Evolutionary conservation across 306 rosid species (phyloP).

Genomic region (Mucuna pruriens): DNA sequence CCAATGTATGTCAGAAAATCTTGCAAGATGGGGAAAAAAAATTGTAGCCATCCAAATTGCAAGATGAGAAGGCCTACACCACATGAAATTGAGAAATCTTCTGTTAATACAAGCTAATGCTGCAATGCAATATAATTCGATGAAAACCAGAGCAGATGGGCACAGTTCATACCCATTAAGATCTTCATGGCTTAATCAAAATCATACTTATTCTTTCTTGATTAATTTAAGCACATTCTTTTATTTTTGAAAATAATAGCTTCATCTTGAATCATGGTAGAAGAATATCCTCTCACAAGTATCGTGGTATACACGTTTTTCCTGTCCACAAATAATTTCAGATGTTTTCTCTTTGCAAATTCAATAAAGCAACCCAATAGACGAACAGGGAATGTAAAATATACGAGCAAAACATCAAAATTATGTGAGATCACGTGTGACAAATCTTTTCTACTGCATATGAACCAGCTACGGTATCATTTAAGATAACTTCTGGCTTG

Average conservation of each 20-base stretch:
- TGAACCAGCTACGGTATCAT: not conserved
- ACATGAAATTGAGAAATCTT: no score
- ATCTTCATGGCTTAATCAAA: not conserved
- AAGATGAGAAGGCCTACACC: no score
- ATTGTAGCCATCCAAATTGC: no score
- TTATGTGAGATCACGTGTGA: not conserved
- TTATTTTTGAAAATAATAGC: not conserved
- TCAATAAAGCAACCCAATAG: not conserved
- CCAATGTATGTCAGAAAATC: not conserved
- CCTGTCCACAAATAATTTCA: slow-evolving; percentile 10
- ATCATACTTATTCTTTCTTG: no score
- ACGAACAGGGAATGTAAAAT: not conserved
- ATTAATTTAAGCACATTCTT: not conserved
- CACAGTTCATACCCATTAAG: not conserved
- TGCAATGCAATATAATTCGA: not conserved
- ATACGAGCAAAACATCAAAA: not conserved
- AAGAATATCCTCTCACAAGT: slow-evolving; percentile 15
- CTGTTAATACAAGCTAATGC: no score
- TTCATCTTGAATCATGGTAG: slow-evolving; percentile 13
- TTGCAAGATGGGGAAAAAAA: no score
- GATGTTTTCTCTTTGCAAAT: not conserved
- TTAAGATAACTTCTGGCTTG: not conserved
- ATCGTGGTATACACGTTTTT: not conserved
- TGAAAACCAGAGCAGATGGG: not conserved
- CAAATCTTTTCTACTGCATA: not conserved